Base-by-base conservation (phyloP, 257 asterid genomes). In the Petunia axillaris region DNA sequence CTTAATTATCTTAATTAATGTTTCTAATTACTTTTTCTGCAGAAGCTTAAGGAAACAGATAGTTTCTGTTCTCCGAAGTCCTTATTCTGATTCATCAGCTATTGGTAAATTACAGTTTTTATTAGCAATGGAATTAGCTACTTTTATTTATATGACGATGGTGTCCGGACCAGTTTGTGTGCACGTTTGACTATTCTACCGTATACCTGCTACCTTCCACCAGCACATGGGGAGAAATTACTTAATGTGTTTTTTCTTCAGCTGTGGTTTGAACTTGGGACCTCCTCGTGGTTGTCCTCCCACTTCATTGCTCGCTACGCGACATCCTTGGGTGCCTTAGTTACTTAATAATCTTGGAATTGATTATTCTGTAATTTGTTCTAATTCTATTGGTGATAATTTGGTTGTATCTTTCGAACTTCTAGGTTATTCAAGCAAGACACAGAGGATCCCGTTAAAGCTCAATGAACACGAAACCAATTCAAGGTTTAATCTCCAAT, bases 351-450 rank as follows among this genome's bases (percentile, higher is more conserved):
- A 25, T 11, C 10, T 74, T 53, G 41, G 55, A 57, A 40, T 78
- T 50, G 64, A 41, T 13, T 82, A 77, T 15, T 14, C 40, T 15
- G 54, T n/a, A n/a, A n/a, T n/a, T n/a, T n/a, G n/a, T n/a, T n/a
- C n/a, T n/a, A n/a, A 25, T 25, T 25, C 25, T 25, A 0, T 25
- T 25, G 36, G 48, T 41, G 35, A 66, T 82, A 60, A 38, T 59
- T 13, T 59, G 79, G 8, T 81, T 79, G 77, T 67, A 81, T 52
- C 64, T 83, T 53, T 77, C 43, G 53, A 66, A 52, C 82, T 80
- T 74, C 60, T 91, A 95, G 99, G 97, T 36, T 84, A 91, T 82
- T 91, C 97, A 10, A 80, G 88, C 80, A 88, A 85, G 77, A 82
- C 83, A 35, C 76, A 82, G 82, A 83, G 78, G 66, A 81, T 65